Base-by-base conservation (phyloP, 169 alveolate species). In the Plasmodium falciparum region DNA sequence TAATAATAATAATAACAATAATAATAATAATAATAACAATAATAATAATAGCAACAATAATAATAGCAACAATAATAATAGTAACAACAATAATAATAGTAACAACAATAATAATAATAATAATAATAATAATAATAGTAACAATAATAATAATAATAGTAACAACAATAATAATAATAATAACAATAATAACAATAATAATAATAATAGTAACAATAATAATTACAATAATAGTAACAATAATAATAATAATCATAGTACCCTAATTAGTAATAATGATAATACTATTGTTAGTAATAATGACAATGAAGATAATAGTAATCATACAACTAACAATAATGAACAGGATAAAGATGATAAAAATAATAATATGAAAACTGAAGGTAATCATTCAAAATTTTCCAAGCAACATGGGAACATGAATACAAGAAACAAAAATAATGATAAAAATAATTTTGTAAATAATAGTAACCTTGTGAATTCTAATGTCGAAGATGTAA, bases 41-140 rank as follows among this genome's bases (percentile, higher is more conserved):
- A 70, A 50, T 52, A 63, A 26, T 13, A 76, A 49, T 62, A 56
- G 22, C 17, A 63, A 17, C 15, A 76, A 26, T 45, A 76, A 33
- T 66, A 15, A 11, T 39, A 76, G 45, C 9, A 63, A 76, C 47
- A 76, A 13, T 49, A 76, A 76, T 17, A 76, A 63, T 45, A 76
- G 15, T 12, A 76, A 76, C 43, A 76, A 20, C 6, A 50, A 50
- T 13, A 52, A 24, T 39, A 49, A 13, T 22, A 54, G 26, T 9
- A 29, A 33, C 13, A 63, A 2, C 1, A 45, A 8, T 7, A 76
- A 20, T 8, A 67, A 67, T 5, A 52, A 17, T 6, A 39, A 29
- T 7, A 50, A 24, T 2, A 43, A 33, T 26, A 67, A 62, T 9
- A 70, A 39, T 15, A 66, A 43, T 26, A 65, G 11, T 39, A 66